These are phyloP conservation scores for Ploettnerulaceae sp. DNA, from an alignment of 2,329 filamentous ascomycete genomes.

Conservation along the genomic window DNA sequence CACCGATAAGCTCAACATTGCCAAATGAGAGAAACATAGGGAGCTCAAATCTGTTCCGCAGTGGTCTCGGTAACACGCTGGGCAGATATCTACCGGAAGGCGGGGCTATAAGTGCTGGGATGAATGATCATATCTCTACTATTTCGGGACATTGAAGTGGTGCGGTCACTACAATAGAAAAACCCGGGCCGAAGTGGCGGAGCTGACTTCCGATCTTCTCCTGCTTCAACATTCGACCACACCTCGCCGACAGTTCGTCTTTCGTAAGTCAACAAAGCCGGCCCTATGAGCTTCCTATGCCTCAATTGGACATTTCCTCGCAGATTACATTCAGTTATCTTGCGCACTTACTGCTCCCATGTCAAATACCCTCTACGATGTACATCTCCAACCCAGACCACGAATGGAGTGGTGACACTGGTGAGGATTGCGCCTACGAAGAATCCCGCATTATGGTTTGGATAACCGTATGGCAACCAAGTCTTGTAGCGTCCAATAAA, in stretches of 20 bases:
- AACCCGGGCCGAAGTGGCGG: too few relatives aligned
- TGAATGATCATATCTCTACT: not conserved
- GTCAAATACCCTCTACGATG: conserved; percentile 9
- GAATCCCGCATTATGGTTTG: conserved; percentile 1
- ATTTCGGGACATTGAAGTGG: too few relatives aligned
- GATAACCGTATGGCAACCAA: not conserved
- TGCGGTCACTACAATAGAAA: too few relatives aligned
- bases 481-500: conserved; percentile 1
- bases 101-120: not conserved
- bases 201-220: too few relatives aligned
- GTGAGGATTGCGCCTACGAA: not conserved
- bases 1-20: not conserved
- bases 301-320: too few relatives aligned
- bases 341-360: conserved; percentile 7
- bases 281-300: too few relatives aligned
- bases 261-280: too few relatives aligned
- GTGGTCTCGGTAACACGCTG: not conserved
- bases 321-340: conserved; percentile 4
- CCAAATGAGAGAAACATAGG: not conserved
- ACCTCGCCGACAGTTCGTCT: too few relatives aligned
- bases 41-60: not conserved
- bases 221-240: too few relatives aligned
- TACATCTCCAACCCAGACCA: conserved; percentile 7
- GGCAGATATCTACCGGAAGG: not conserved
- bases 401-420: conserved; percentile 3